Percentiles rank a stretch among this genome's conserved stretches.
Evolutionary conservation across 305 asterid species (phyloP).

Genomic region (Plantago lanceolata): DNA sequence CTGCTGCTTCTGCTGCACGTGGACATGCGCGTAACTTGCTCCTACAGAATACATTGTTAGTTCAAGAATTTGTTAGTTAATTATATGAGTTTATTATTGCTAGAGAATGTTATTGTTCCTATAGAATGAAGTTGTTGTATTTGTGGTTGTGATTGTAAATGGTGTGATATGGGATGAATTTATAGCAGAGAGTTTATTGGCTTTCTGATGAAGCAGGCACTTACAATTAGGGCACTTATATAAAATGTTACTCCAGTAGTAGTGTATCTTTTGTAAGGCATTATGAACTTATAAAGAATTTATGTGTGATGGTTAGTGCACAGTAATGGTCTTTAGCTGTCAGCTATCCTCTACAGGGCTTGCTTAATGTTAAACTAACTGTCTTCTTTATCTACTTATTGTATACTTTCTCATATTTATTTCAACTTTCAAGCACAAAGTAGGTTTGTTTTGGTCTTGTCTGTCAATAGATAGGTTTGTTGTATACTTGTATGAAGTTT

Average conservation of each 20-base stretch:
- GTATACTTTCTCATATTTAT: no score
- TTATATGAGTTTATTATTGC: no score
- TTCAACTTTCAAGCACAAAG: no score
- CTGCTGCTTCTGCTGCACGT: conserved; percentile 46
- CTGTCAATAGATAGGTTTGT: no score
- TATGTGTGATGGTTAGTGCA: conserved; percentile 31
- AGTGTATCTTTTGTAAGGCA: conserved; percentile 20
- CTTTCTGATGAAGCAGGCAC: conserved; percentile 30
- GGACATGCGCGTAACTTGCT: conserved; percentile 43
- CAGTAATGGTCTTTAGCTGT: conserved; percentile 35
- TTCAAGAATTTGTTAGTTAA: neutral
- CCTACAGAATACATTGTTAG: conserved; percentile 44
- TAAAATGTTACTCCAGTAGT: conserved; percentile 22
- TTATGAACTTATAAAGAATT: conserved; percentile 20
- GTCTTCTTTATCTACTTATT: neutral
- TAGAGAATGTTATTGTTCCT: no score
- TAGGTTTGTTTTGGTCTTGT: no score
- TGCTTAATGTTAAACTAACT: neutral
- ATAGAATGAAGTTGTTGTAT: neutral
- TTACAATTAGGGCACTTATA: conserved; percentile 11
- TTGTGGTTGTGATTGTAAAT: conserved; percentile 9
- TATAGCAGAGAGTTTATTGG: conserved; percentile 31
- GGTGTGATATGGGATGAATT: conserved; percentile 19
- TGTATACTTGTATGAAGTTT: no score
- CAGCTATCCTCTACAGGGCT: conserved; percentile 14